Evolutionary conservation across 2,329 filamentous ascomycete genomes (phyloP).

Genomic region (Sporothrix globosa): DNA sequence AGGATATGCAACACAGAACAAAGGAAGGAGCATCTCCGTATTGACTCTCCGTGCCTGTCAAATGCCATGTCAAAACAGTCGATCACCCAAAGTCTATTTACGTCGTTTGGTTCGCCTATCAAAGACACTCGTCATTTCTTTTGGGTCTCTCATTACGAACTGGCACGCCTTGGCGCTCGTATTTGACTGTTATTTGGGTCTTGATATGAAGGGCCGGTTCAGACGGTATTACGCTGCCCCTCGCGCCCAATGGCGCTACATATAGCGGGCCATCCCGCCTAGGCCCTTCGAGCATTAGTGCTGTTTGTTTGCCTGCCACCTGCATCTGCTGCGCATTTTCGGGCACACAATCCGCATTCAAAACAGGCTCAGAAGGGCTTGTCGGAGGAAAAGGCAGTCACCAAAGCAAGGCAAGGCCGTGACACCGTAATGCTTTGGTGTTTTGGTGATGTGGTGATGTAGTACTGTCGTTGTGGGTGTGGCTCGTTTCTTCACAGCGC

Average conservation of each 20-base stretch:
- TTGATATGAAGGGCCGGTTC: background rate
- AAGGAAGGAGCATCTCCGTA: too few species aligned
- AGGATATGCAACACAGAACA: too few species aligned
- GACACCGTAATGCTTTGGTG: too few species aligned
- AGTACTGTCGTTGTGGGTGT: too few species aligned
- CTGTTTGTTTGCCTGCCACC: background rate
- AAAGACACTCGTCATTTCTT: too few species aligned
- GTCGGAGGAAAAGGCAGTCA: background rate
- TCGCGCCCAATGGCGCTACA: background rate
- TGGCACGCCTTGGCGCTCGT: constrained; percentile 10
- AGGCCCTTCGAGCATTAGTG: background rate
- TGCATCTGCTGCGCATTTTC: background rate
- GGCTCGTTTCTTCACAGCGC: too few species aligned
- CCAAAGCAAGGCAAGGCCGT: background rate
- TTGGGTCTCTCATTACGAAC: background rate
- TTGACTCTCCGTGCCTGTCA: constrained; percentile 9
- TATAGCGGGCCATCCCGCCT: constrained; percentile 23
- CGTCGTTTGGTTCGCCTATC: too few species aligned
- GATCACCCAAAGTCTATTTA: too few species aligned
- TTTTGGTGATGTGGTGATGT: background rate
- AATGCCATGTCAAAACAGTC: background rate
- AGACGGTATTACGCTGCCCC: too few species aligned
- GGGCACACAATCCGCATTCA: constrained; percentile 1
- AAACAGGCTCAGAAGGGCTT: background rate
- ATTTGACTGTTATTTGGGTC: background rate